These are phyloP conservation scores for Manihot esculenta DNA, from an alignment of 441 rosid genomes.

Conservation along the genomic window DNA sequence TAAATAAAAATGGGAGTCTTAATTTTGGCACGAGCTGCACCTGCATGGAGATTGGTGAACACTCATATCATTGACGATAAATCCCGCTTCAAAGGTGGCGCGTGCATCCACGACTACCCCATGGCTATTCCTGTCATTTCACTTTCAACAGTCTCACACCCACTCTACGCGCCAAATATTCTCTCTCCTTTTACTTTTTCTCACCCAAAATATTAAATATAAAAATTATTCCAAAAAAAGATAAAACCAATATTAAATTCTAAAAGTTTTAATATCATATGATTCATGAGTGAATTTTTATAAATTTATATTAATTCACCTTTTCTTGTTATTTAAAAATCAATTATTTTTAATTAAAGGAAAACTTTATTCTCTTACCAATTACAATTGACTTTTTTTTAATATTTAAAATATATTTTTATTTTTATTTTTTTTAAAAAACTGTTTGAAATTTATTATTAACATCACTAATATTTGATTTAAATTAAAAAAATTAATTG, in stretches of 20 bases:
- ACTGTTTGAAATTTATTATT: too few species aligned
- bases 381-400: too few species aligned
- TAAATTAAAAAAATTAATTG: too few species aligned
- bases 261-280: too few species aligned
- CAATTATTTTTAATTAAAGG: too few species aligned
- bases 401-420: too few species aligned
- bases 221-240: not conserved
- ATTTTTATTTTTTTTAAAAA: too few species aligned
- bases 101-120: not conserved
- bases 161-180: not conserved
- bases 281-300: too few species aligned
- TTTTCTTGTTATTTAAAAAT: too few species aligned
- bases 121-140: not conserved
- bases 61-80: not conserved
- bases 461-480: too few species aligned
- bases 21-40: not conserved
- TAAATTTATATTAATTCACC: too few species aligned
- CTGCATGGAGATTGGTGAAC: not conserved
- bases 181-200: not conserved
- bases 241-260: not conserved
- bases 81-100: not conserved
- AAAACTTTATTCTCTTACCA: too few species aligned
- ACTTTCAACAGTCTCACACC: not conserved
- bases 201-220: not conserved
- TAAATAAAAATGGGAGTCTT: not conserved